These are phyloP conservation scores for Moniliella sp. DNA, from an alignment of 1,284 basidiomycete genomes.

Conservation along the genomic window DNA sequence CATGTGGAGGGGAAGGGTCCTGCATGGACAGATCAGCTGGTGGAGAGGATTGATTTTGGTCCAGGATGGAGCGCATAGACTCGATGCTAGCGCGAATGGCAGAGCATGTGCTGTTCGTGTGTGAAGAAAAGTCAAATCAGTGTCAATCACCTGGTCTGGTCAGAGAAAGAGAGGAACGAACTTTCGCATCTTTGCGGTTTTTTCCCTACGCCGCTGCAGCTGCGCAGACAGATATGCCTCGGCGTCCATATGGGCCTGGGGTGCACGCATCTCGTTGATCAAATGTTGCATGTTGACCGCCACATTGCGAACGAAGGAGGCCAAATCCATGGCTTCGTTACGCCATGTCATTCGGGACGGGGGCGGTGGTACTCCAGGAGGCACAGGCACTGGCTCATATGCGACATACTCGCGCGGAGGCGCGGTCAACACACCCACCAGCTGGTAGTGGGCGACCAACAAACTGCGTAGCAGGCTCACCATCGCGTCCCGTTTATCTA, in stretches of 20 bases:
- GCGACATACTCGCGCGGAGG: constrained; percentile 17
- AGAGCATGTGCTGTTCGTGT: too few relatives aligned
- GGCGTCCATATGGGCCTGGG: constrained; percentile 17
- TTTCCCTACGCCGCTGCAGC: constrained; percentile 11
- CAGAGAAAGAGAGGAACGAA: too few relatives aligned
- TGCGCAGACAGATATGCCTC: constrained; percentile 15
- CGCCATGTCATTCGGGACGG: neutral
- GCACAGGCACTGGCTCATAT: neutral
- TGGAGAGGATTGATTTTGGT: too few relatives aligned
- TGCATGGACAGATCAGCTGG: too few relatives aligned
- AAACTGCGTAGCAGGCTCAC: constrained; percentile 31
- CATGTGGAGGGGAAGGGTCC: too few relatives aligned
- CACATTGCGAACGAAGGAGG: constrained; percentile 21
- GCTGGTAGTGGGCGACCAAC: constrained; percentile 21
- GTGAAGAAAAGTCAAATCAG: too few relatives aligned
- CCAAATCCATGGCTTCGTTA: constrained; percentile 7
- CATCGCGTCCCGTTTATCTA: constrained; percentile 5
- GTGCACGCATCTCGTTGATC: constrained; percentile 23
- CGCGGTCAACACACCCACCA: constrained; percentile 12
- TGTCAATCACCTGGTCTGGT: too few relatives aligned
- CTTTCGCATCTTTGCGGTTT: too few relatives aligned
- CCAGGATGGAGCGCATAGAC: too few relatives aligned
- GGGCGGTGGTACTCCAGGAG: neutral
- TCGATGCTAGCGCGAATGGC: too few relatives aligned
- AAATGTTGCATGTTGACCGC: constrained; percentile 28